Evolutionary conservation across 345 rosid species (phyloP).

Genomic region (Carallia brachiata): DNA sequence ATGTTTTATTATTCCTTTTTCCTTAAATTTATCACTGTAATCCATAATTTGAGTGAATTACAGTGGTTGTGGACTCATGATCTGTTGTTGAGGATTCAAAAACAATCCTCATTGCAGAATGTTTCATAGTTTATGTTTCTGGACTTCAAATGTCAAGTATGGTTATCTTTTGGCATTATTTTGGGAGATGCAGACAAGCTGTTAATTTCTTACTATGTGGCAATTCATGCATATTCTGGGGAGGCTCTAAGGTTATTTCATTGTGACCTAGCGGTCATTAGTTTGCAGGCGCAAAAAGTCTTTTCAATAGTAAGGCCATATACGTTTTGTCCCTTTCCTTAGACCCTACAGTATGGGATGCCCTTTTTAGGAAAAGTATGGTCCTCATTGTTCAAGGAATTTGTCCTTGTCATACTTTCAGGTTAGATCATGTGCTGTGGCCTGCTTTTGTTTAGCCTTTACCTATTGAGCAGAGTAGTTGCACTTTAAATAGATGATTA

Average conservation of each 20-base stretch:
- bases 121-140: too few relatives aligned
- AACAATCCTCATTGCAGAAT: background rate
- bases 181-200: background rate
- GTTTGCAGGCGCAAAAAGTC: too few relatives aligned
- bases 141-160: too few relatives aligned
- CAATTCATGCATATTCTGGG: background rate
- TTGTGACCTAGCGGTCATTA: too few relatives aligned
- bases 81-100: conserved; percentile 7
- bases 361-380: background rate
- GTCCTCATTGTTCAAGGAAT: background rate
- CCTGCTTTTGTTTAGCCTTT: background rate
- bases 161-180: background rate
- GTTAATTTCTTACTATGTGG: background rate
- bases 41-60: too few relatives aligned
- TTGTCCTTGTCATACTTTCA: background rate
- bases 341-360: too few relatives aligned
- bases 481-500: background rate
- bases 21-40: background rate
- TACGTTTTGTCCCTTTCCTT: too few relatives aligned
- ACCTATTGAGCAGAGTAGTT: background rate
- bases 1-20: background rate
- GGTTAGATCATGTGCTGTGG: background rate
- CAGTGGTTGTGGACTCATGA: background rate
- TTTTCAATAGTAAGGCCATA: too few relatives aligned
- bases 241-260: background rate